A percentile compares a stretch with the other conserved stretches of the same genome.
Conservation (phyloP, 139 green algal genomes). For the Bryopsis sp. region DNA sequence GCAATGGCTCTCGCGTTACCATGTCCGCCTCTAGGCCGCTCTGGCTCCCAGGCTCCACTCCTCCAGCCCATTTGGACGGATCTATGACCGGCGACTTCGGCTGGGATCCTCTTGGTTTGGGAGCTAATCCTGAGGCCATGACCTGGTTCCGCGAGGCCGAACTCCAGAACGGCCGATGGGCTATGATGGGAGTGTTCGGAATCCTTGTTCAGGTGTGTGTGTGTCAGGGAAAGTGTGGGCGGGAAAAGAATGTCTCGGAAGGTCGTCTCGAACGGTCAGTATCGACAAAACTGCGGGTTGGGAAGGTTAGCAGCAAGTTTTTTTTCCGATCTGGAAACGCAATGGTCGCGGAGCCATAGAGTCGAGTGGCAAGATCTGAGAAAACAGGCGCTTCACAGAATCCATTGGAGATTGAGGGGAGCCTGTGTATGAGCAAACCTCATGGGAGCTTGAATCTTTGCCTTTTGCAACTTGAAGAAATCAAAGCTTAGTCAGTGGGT, state of each 20-base stretch:
- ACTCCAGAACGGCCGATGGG: constrained; percentile 75
- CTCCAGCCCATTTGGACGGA: constrained; percentile 43
- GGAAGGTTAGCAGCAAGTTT: neutral
- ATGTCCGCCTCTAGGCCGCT: neutral
- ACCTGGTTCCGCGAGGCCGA: constrained; percentile 51
- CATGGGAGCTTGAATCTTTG: too few relatives aligned
- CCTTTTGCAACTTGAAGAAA: neutral
- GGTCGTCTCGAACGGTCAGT: too few relatives aligned
- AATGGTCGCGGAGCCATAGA: too few relatives aligned
- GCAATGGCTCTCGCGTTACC: neutral
- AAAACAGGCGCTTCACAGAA: too few relatives aligned
- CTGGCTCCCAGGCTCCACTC: constrained; percentile 34
- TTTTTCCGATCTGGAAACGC: too few relatives aligned
- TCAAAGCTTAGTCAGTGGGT: too few relatives aligned
- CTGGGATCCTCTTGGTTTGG: constrained; percentile 68
- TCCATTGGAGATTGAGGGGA: too few relatives aligned
- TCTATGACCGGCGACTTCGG: constrained; percentile 42
- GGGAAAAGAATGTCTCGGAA: constrained; percentile 16
- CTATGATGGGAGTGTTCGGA: constrained; percentile 81
- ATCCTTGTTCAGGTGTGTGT: constrained; percentile 66
- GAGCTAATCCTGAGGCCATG: constrained; percentile 41
- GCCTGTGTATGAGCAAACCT: too few relatives aligned
- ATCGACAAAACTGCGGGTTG: too few relatives aligned
- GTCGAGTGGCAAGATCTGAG: too few relatives aligned
- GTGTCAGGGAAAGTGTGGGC: too few relatives aligned